Conservation (phyloP, 1,139 yeast species). For the Pneumocystis oryctolagi region DNA sequence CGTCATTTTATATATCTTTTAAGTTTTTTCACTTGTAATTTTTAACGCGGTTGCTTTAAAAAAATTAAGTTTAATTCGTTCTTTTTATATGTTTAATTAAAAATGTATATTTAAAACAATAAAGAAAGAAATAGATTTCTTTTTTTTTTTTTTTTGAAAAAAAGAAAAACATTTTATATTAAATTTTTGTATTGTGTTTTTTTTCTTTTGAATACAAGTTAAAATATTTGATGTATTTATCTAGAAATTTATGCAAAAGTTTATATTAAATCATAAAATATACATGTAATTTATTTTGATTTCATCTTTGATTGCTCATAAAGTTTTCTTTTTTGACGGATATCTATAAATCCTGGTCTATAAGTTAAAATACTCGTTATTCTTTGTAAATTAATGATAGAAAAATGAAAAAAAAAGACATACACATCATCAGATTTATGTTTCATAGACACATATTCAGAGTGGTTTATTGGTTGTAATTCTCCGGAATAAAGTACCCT, state of each 20-base stretch:
- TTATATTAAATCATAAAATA: background rate
- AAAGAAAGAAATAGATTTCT: no score
- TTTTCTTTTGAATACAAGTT: no score
- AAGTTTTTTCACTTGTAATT: background rate
- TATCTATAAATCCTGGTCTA: background rate
- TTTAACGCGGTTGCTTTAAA: background rate
- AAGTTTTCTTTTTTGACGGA: background rate
- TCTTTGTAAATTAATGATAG: background rate
- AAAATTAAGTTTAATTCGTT: background rate
- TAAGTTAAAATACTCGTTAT: background rate
- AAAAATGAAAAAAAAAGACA: background rate
- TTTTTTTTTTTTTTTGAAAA: no score
- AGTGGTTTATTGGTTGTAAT: background rate
- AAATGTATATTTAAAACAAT: no score
- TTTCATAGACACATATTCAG: background rate
- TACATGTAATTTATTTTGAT: background rate
- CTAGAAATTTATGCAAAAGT: background rate
- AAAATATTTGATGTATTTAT: no score
- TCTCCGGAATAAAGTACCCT: background rate
- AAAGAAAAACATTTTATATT: no score
- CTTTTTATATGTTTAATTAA: no score
- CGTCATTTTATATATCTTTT: background rate
- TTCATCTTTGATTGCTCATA: background rate
- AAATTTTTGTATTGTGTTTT: no score
- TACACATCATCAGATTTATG: background rate